These are phyloP conservation scores for Biscutella laevigata DNA, from an alignment of 441 rosid species.

Conservation along the genomic window DNA sequence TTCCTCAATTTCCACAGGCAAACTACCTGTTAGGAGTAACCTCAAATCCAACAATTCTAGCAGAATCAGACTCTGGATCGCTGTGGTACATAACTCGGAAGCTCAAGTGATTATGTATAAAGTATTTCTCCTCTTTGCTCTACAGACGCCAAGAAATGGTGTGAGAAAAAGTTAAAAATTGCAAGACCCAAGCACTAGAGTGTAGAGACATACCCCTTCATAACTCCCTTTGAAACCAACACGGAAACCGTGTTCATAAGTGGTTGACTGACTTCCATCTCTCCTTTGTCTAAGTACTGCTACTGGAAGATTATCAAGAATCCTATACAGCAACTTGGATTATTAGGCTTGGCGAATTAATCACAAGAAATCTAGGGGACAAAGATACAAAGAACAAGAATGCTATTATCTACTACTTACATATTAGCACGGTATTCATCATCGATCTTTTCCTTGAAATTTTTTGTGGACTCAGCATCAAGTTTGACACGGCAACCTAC, in stretches of 20 bases:
- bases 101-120: conserved; percentile 88
- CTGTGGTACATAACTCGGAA: conserved; percentile 85
- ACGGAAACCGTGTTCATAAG: conserved; percentile 87
- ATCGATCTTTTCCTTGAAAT: conserved; percentile 85
- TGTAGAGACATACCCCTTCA: conserved; percentile 57
- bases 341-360: background rate
- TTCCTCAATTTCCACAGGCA: background rate
- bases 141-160: conserved; percentile 31
- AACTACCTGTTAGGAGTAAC: conserved; percentile 77
- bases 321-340: conserved; percentile 43
- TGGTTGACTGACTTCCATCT: conserved; percentile 68
- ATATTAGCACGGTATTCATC: conserved; percentile 88
- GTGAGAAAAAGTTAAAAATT: background rate
- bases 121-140: conserved; percentile 94
- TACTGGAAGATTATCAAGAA: conserved; percentile 91
- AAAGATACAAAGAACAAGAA: background rate
- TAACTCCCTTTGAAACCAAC: conserved; percentile 93
- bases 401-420: conserved; percentile 39
- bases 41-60: conserved; percentile 91
- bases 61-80: conserved; percentile 67
- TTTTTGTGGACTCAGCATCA: conserved; percentile 63
- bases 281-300: conserved; percentile 88
- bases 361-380: background rate
- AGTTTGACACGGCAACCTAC: conserved; percentile 52
- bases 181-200: conserved; percentile 12